These are phyloP conservation scores for Xylariaceae sp. DNA, from an alignment of 2,329 filamentous ascomycete genomes.

Conservation along the genomic window DNA sequence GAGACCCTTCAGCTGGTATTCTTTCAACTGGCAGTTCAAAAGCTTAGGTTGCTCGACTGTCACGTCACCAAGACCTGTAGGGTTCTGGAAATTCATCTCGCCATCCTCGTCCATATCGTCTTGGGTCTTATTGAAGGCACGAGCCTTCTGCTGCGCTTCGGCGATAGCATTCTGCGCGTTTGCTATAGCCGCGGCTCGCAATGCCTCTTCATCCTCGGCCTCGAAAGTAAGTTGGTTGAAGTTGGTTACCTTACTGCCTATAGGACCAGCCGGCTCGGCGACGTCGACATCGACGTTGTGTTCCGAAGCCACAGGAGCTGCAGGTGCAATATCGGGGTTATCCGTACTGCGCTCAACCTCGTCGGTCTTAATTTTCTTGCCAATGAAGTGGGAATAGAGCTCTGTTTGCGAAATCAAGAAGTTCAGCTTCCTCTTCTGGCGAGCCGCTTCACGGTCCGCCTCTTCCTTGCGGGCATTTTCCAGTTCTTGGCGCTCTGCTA, in stretches of 20 bases:
- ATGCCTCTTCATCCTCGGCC: constrained; percentile 78
- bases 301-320: constrained; percentile 40
- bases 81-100: constrained; percentile 99
- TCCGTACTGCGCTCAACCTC: constrained; percentile 89
- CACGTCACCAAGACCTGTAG: constrained; percentile 87
- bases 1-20: constrained; percentile 97
- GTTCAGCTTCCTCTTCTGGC: constrained; percentile 97
- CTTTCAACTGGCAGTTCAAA: constrained; percentile 89
- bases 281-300: constrained; percentile 47
- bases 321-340: constrained; percentile 63
- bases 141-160: constrained; percentile 86
- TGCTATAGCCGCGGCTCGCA: constrained; percentile 81
- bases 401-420: constrained; percentile 99
- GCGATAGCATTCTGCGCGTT: constrained; percentile 96
- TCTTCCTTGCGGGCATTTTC: constrained; percentile 96
- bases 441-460: constrained; percentile 92
- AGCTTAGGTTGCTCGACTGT: constrained; percentile 92
- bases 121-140: constrained; percentile 78
- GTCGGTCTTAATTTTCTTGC: constrained; percentile 97
- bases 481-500: constrained; percentile 90
- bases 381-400: constrained; percentile 98
- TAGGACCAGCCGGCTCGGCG: constrained; percentile 47
- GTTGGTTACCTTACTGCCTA: constrained; percentile 72
- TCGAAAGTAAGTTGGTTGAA: constrained; percentile 96
- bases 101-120: constrained; percentile 79